Conservation (phyloP, 2,329 filamentous ascomycete genomes). For the Colletotrichum sp. region DNA sequence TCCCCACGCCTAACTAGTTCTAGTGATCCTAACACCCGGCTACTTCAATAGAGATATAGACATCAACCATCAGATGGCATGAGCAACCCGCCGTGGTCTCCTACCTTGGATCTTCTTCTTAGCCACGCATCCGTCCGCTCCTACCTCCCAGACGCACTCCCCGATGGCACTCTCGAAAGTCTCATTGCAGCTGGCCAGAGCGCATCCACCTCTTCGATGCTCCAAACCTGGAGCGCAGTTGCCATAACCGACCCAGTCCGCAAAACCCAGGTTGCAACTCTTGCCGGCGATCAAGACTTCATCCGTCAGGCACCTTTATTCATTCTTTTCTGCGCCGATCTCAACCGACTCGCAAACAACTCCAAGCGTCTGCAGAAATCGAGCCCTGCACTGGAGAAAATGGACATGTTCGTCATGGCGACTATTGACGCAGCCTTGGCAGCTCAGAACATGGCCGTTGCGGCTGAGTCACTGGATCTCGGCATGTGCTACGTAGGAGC, state of each 20-base stretch:
- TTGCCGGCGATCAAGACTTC: slow-evolving; percentile 35
- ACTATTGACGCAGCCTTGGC: neutral
- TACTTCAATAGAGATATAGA: neutral
- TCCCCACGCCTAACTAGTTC: too few species aligned
- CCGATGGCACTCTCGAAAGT: slow-evolving; percentile 29
- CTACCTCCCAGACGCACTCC: slow-evolving; percentile 27
- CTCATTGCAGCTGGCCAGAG: slow-evolving; percentile 36
- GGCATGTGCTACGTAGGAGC: neutral
- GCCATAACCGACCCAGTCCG: slow-evolving; percentile 29
- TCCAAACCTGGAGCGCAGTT: slow-evolving; percentile 38
- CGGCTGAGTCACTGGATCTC: neutral
- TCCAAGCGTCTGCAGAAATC: slow-evolving; percentile 4
- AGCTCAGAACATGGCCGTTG: neutral
- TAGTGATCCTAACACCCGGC: too few species aligned
- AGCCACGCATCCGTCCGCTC: slow-evolving; percentile 33
- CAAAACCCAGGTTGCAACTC: slow-evolving; percentile 28
- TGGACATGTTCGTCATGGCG: neutral
- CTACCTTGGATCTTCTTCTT: slow-evolving; percentile 21
- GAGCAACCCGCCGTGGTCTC: neutral
- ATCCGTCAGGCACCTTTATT: slow-evolving; percentile 34
- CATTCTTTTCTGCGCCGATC: slow-evolving; percentile 36
- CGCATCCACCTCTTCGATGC: slow-evolving; percentile 37
- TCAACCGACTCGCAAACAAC: slow-evolving; percentile 30
- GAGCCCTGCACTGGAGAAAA: neutral
- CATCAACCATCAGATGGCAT: neutral